Evolutionary conservation across 768 basidiomycete species (phyloP).

Genomic region (Tephrocybe sp.): DNA sequence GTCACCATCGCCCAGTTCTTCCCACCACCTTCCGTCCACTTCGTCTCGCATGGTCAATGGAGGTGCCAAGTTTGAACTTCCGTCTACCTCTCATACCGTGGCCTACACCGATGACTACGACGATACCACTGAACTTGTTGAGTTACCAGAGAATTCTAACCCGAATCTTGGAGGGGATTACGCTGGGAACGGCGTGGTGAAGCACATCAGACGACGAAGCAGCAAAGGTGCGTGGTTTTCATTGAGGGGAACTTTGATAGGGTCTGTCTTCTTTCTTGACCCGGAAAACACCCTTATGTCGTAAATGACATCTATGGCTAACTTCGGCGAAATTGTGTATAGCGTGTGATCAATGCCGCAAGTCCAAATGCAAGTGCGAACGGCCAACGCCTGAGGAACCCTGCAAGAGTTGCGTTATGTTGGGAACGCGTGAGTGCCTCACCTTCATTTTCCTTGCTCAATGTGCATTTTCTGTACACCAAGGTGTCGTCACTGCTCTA

Average conservation of each 20-base stretch:
- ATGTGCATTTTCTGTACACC: conserved; percentile 6
- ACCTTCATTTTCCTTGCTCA: conserved; percentile 10
- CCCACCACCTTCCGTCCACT: conserved; percentile 18
- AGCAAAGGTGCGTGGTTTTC: conserved; percentile 59
- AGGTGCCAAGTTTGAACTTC: conserved; percentile 16
- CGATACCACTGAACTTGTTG: conserved; percentile 54
- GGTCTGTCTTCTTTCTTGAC: background rate
- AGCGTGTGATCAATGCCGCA: conserved; percentile 90
- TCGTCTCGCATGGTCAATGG: conserved; percentile 18
- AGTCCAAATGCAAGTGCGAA: conserved; percentile 90
- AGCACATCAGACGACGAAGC: conserved; percentile 66
- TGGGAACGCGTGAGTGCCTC: conserved; percentile 59
- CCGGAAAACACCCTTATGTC: conserved; percentile 2
- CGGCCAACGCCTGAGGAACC: conserved; percentile 57
- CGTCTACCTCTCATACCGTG: conserved; percentile 27
- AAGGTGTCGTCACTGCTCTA: conserved; percentile 5
- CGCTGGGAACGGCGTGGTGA: conserved; percentile 30
- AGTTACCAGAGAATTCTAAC: conserved; percentile 33
- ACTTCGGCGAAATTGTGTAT: conserved; percentile 12
- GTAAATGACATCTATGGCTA: conserved; percentile 9
- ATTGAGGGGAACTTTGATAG: background rate
- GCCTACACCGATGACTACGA: conserved; percentile 66
- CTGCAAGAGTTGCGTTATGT: conserved; percentile 76
- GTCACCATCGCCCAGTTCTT: conserved; percentile 24
- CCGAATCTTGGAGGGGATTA: conserved; percentile 19